Base-by-base conservation (phyloP, 2,329 filamentous ascomycete genomes). In the Orbilia blumenaviensis region DNA sequence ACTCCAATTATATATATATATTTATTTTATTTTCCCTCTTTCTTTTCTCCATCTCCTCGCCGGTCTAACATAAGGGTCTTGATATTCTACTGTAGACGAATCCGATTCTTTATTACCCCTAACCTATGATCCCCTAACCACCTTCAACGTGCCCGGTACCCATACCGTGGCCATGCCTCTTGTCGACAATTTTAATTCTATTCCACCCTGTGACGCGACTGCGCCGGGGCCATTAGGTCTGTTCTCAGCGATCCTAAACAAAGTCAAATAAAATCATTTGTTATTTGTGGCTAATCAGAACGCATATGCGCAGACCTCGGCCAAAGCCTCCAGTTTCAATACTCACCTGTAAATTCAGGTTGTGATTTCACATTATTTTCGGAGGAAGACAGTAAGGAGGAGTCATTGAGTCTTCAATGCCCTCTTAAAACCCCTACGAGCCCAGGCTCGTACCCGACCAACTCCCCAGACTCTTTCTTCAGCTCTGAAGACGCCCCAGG, bases 401-500 rank as follows among this genome's bases (percentile, higher is more conserved):
- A 34, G 10, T 6, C 27, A 9, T 27, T 60, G 2, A 27, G 50
- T 10, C 36, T 29, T 21, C 21, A 23, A 18, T 5, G n/a, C 2
- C 18, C 36, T 25, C 36, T 32, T 23, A 42, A 10, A 27, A 34
- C 29, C 29, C 23, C 23, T 2, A 21, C 44, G 34, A 67, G 48
- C 25, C 12, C 23, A 10, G 18, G 36, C 23, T 58, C 48, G 6
- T 58, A 18, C 36, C 25, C 9, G 0, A n/a, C 56, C 9, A n/a
- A 27, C 8, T 71, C 66, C 0, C 56, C 66, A 14, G 8, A 25
- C 54, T 54, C 54, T 5, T 29, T 61, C 25, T 16, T 10, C 34
- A 36, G 27, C 14, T 27, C 48, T n/a, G 58, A 34, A 5, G 66
- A 71, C 36, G 66, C 66, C 7, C 34, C 42, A 25, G 66, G 56